Evolutionary conservation across 2,329 filamentous ascomycete species (phyloP), one percentile per base, ranked within the genome.

Genomic region (Cercospora beticola): DNA sequence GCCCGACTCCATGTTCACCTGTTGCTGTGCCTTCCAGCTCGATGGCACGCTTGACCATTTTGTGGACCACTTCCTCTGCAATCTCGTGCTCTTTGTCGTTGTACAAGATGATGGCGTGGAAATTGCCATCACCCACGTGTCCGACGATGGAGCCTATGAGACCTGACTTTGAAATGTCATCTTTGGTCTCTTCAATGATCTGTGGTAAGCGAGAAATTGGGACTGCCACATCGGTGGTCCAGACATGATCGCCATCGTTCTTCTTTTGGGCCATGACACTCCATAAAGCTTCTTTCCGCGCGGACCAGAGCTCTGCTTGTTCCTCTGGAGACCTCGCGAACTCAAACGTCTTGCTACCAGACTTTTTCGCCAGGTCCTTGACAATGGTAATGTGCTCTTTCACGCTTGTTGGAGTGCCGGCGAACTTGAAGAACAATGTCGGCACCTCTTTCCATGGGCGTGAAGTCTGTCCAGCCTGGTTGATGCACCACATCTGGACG

Each of bases 1-100:
- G 82, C 6, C 92, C 92, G 64, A 95, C 89, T 52, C 92, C 92
- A 78, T 96, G 92, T 80, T 96, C 92, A 64, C 92, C 92, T 12
- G 92, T 94, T 1, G 93, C 92, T 0, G 92, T 95, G 8, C 92
- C 92, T 80, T 95, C 92, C 76, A 80, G 78, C 81, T 93, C 91
- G 60, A 96, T 89, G 0, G 92, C 92, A 70, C 91, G 85, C 85
- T 94, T 93, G 66, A 94, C 91, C 92, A 95, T 95, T 67, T 88
- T 86, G 77, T 94, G 91, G 28, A 95, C 90, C 28, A 94, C 82
- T 49, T 85, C 85, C 76, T 93, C 90, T 2, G 90, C 90, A 65
- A 86, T 85, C 67, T 84, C 81, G 72, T 89, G 86, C 79, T 94
- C 88, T 23, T 84, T 81, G n/a, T 91, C 87, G 67, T 88, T 90